Percentiles rank a stretch among this genome's conserved stretches.
Evolutionary conservation across 1,139 yeast species (phyloP).

Genomic region (Hansenula lynferdii): DNA sequence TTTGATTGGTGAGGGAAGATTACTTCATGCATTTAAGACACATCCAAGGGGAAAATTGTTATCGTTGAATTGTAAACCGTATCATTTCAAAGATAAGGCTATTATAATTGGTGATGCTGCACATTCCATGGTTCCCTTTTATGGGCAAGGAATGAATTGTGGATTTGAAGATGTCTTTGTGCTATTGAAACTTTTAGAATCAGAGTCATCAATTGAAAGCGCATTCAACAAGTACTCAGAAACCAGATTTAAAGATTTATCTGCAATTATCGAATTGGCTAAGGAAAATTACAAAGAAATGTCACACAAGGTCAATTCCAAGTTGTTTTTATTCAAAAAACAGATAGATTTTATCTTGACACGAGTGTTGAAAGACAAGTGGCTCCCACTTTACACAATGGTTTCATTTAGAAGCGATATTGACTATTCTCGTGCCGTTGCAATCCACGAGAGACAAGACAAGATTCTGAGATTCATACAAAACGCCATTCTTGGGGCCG

Average conservation of each 20-base stretch:
- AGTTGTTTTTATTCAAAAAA: conserved; percentile 59
- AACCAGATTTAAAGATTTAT: conserved; percentile 58
- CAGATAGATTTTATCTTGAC: conserved; percentile 64
- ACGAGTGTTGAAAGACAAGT: conserved; percentile 46
- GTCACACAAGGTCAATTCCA: conserved; percentile 78
- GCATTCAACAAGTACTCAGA: conserved; percentile 58
- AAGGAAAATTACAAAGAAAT: conserved; percentile 80
- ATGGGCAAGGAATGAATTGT: conserved; percentile 97
- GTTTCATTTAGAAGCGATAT: conserved; percentile 85
- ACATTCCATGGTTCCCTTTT: conserved; percentile 95
- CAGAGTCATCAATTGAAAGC: conserved; percentile 34
- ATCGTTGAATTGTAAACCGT: conserved; percentile 64
- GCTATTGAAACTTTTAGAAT: conserved; percentile 51
- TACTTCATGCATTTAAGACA: conserved; percentile 45
- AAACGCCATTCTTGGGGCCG: conserved; percentile 9
- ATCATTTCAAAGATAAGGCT: conserved; percentile 59
- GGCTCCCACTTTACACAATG: conserved; percentile 93
- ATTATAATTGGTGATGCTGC: conserved; percentile 90
- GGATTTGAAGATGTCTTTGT: conserved; percentile 88
- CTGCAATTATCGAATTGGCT: conserved; percentile 75
- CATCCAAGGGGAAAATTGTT: conserved; percentile 77
- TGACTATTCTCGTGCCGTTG: conserved; percentile 66
- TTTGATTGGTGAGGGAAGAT: conserved; percentile 57
- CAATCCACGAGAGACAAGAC: conserved; percentile 46
- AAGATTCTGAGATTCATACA: conserved; percentile 28